A percentile compares a stretch with the other conserved stretches of the same genome.
phyloP scores from a whole-genome alignment of 495 filamentous ascomycete genomes.

The Podospora pseudopauciseta region DNA sequence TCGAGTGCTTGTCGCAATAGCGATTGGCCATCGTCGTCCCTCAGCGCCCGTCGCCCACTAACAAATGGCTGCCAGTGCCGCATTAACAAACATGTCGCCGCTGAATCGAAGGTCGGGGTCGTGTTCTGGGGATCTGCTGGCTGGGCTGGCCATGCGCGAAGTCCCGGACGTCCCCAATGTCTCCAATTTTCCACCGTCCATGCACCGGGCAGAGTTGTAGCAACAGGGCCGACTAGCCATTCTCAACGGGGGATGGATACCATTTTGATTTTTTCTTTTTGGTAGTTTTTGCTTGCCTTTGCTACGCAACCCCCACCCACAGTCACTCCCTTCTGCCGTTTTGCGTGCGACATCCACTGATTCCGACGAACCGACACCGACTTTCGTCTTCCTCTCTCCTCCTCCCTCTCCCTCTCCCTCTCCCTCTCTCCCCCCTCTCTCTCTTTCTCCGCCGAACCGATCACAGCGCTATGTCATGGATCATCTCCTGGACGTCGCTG shows the following conservation, averaged over 20 bases:
- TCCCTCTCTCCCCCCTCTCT: constrained; percentile 10
- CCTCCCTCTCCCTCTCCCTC: constrained; percentile 5
- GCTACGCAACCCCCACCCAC: constrained; percentile 1
- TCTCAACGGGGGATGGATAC: background rate
- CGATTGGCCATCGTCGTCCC: background rate
- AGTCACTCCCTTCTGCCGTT: constrained; percentile 4
- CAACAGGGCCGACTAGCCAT: background rate
- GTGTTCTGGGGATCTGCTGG: constrained; percentile 3
- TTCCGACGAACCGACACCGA: constrained; percentile 12
- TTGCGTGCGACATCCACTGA: constrained; percentile 7
- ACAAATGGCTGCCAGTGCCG: background rate
- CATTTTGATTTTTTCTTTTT: background rate
- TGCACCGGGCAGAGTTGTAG: background rate
- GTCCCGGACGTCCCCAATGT: constrained; percentile 8
- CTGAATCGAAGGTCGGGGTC: background rate
- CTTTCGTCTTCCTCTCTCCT: constrained; percentile 8
- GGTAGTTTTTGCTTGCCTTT: constrained; percentile 1
- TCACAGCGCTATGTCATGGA: constrained; percentile 50
- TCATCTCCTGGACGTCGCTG: constrained; percentile 47
- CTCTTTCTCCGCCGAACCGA: constrained; percentile 16
- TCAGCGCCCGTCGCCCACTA: background rate
- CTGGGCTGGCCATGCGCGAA: background rate
- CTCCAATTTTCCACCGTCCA: constrained; percentile 7
- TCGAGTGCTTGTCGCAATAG: background rate
- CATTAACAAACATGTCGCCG: background rate